phyloP scores from a whole-genome alignment of 495 filamentous ascomycete genomes.

The Poronia punctata region DNA sequence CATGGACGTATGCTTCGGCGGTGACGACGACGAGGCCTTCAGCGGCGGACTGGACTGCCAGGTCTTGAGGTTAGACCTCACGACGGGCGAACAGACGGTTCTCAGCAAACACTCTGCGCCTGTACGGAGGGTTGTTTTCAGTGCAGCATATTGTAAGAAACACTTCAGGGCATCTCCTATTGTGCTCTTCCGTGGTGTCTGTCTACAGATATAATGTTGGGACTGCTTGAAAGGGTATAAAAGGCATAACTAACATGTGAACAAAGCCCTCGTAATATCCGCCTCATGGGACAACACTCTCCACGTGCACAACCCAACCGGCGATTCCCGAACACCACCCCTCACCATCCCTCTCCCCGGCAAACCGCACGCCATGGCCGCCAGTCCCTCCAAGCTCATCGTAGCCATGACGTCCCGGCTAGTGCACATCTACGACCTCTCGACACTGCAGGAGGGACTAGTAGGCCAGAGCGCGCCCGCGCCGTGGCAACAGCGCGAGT shows the following conservation, averaged over 20 bases:
- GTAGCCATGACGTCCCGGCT: conserved; percentile 92
- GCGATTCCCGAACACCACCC: conserved; percentile 34
- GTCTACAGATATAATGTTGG: no score
- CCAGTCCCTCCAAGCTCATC: conserved; percentile 75
- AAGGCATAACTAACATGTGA: conserved; percentile 10
- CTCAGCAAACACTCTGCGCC: conserved; percentile 71
- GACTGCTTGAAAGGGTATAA: no score
- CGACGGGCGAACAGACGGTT: conserved; percentile 61
- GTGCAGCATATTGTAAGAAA: conserved; percentile 56
- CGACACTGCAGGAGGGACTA: conserved; percentile 51
- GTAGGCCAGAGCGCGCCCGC: conserved; percentile 44
- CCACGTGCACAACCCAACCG: conserved; percentile 63
- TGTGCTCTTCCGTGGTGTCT: no score
- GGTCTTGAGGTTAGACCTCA: conserved; percentile 73
- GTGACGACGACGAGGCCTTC: conserved; percentile 72
- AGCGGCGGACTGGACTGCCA: conserved; percentile 78
- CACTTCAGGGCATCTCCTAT: background rate
- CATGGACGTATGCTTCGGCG: conserved; percentile 85
- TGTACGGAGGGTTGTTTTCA: conserved; percentile 79
- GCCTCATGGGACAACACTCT: conserved; percentile 90
- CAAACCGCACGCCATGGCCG: conserved; percentile 82
- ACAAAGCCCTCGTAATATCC: conserved; percentile 62
- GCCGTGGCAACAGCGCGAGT: conserved; percentile 87
- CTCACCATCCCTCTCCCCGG: conserved; percentile 62
- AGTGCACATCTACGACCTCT: conserved; percentile 87